phyloP scores from a whole-genome alignment of 176 grass and related monocot species.

The Paspalum notatum region DNA sequence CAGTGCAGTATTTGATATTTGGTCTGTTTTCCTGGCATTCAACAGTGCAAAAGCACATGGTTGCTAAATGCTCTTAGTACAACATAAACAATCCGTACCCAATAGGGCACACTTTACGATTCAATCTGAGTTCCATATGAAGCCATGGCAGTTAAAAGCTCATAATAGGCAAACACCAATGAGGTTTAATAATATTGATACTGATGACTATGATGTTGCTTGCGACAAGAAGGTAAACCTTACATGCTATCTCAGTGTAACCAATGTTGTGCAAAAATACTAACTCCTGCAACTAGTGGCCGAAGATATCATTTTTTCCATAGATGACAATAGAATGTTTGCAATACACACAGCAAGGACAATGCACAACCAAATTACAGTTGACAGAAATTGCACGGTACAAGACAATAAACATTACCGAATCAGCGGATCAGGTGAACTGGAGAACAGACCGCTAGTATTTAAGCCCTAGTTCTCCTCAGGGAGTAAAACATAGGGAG shows the following conservation, averaged over 20 bases:
- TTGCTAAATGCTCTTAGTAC: not conserved
- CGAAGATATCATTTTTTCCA: not conserved
- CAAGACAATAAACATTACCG: not conserved
- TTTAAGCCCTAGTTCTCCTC: not conserved
- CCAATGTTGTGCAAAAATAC: not conserved
- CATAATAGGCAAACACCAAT: not conserved
- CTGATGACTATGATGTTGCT: too few species aligned
- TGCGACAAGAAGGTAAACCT: not conserved
- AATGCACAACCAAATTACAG: not conserved
- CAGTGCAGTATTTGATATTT: not conserved
- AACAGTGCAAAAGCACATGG: not conserved
- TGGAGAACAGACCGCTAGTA: not conserved
- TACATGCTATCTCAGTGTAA: not conserved
- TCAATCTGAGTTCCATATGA: not conserved
- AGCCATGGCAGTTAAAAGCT: conserved; percentile 13
- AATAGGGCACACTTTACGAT: not conserved
- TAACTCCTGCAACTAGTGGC: not conserved
- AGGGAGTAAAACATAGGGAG: not conserved
- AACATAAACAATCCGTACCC: not conserved
- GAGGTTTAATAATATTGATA: not conserved
- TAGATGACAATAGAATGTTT: not conserved
- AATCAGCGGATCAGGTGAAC: not conserved
- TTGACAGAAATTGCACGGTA: not conserved
- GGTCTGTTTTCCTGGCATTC: not conserved
- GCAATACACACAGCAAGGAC: not conserved